Base-by-base conservation (phyloP, 1,284 basidiomycete genomes). In the Trichosporon sp. region DNA sequence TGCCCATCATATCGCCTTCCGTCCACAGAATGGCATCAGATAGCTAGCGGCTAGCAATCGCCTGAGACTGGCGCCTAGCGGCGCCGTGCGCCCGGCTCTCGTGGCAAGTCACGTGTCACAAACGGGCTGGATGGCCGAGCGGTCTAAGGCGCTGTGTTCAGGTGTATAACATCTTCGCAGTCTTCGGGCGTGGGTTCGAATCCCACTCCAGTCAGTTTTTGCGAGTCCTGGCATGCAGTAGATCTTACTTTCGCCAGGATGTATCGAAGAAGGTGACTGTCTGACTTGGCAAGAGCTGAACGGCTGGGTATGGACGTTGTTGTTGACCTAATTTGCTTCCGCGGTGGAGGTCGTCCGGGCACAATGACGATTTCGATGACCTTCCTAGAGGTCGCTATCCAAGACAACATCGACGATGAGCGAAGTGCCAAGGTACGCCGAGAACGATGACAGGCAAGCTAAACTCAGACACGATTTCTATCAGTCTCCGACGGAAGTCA, bases 401-500 rank as follows among this genome's bases (percentile, higher is more conserved):
- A n/a, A 3, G 13, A 14, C 16, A n/a, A 31, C 14, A 54, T 8
- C 49, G 19, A 29, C 16, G 25, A 54, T 54, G 49, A 29, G 49
- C 49, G 49, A 54, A 16, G 27, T 54, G 8, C 49, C 49, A n/a
- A 54, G 49, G 49, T 54, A 7, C 19, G 49, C 27, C 29, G 21
- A 21, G 21, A 9, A 7, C 8, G 44, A 16, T 23, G 5, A 7
- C 23, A 8, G 2, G 11, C 5, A 25, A 54, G 27, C 49, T 54
- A 14, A 54, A 7, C 2, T 3, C 29, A 54, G 91, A 78, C 86
- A 93, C 81, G 91, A 92, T 77, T 94, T 89, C 79, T 94, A 93
- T 79, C 91, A 94, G 80, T 89, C 87, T 2, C 88, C 91, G 66
- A 86, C 89, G 61, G 84, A 81, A 67, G 75, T 93, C 63, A 90